Percentiles rank a stretch among this genome's conserved stretches.
Conservation (phyloP, 2,329 filamentous ascomycete species). For the Sclerotinia spermophila region DNA sequence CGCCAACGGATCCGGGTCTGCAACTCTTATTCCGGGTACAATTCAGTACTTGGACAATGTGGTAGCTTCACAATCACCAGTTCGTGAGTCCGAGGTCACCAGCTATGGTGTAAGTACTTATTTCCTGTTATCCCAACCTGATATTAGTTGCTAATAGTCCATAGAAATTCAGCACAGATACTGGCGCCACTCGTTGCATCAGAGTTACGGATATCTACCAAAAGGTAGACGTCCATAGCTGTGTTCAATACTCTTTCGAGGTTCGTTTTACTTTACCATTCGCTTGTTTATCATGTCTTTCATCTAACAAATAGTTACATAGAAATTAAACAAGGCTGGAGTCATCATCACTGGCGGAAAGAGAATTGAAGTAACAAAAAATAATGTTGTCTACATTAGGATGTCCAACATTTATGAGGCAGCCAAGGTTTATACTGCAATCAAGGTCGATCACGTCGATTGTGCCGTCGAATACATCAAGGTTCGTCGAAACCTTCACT, state of each 20-base stretch:
- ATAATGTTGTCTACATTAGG: conserved; percentile 26
- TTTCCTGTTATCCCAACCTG: not conserved
- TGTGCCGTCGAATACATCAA: conserved; percentile 32
- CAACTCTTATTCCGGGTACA: conserved; percentile 13
- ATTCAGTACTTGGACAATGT: conserved; percentile 18
- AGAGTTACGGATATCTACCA: conserved; percentile 31
- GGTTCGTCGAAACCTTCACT: conserved; percentile 17
- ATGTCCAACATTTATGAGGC: conserved; percentile 31
- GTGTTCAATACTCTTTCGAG: conserved; percentile 26
- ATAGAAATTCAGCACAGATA: conserved; percentile 33
- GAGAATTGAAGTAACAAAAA: conserved; percentile 20
- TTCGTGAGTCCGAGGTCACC: conserved; percentile 11
- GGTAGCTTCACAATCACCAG: conserved; percentile 16
- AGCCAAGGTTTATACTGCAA: conserved; percentile 25
- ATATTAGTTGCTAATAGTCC: not conserved
- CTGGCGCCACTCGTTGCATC: conserved; percentile 30
- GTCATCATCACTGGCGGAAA: conserved; percentile 19
- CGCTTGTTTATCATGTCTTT: not conserved
- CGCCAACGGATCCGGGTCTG: conserved; percentile 14
- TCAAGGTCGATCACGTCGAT: conserved; percentile 26
- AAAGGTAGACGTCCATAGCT: conserved; percentile 21
- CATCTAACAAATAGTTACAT: conserved; percentile 9
- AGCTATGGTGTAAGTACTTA: conserved; percentile 15
- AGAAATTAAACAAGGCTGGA: conserved; percentile 25
- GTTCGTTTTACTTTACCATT: conserved; percentile 21